These are phyloP conservation scores for Echinochloa phyllopogon DNA, from an alignment of 176 grass and related monocot species.

Conservation along the genomic window DNA sequence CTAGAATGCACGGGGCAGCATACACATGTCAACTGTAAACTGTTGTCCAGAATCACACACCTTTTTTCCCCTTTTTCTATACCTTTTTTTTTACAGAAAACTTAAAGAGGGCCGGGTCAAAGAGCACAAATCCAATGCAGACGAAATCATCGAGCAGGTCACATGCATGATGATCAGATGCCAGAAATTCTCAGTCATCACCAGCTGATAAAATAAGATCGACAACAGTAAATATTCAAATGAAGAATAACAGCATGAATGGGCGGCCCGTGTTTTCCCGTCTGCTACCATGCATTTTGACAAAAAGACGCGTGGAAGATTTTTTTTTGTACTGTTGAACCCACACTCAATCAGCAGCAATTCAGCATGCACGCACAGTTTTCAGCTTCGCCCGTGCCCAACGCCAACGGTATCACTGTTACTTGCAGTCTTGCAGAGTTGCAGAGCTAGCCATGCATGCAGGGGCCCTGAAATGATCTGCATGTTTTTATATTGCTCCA, in stretches of 20 bases:
- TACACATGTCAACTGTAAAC: not conserved
- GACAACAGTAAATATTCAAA: not conserved
- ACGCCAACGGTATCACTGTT: slow-evolving; percentile 35
- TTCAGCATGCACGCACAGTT: not conserved
- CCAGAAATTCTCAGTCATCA: not conserved
- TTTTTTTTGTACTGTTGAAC: not conserved
- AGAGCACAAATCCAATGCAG: not conserved
- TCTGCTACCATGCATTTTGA: not conserved
- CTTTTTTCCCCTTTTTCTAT: not conserved
- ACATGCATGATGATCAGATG: not conserved
- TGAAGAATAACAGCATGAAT: not conserved
- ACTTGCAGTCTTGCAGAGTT: not conserved
- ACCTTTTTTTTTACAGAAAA: not conserved
- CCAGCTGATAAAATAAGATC: not conserved
- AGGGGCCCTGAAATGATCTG: not conserved
- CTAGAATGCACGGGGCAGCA: slow-evolving; percentile 1
- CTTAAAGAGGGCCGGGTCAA: slow-evolving; percentile 1
- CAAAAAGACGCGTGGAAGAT: not conserved
- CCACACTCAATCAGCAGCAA: not conserved
- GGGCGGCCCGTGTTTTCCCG: not conserved
- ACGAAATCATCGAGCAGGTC: not conserved
- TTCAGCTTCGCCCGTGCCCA: not conserved
- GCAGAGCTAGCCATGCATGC: not conserved
- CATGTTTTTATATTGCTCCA: not conserved
- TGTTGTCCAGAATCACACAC: not conserved